Conservation (phyloP, 1,284 basidiomycete species). For the Irpex sp. region DNA sequence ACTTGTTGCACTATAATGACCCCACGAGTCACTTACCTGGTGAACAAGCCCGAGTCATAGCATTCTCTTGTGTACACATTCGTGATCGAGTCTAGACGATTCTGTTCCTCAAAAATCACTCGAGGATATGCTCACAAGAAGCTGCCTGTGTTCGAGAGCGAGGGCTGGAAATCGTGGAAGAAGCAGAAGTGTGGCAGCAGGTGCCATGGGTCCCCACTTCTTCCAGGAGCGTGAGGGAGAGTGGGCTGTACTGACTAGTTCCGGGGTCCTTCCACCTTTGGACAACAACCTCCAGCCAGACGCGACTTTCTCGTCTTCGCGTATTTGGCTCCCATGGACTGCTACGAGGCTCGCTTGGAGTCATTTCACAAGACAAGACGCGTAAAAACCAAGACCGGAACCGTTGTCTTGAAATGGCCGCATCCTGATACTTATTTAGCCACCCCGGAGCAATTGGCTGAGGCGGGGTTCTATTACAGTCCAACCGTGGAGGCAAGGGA, state of each 20-base stretch:
- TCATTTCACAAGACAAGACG: slow-evolving; percentile 52
- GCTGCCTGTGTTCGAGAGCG: too few species aligned
- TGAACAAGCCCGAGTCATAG: too few species aligned
- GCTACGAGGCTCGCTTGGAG: slow-evolving; percentile 47
- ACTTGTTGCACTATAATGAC: too few species aligned
- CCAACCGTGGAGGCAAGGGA: slow-evolving; percentile 59
- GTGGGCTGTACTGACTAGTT: background rate
- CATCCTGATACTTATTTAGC: slow-evolving; percentile 56
- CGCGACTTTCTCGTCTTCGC: background rate
- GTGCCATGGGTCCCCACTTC: background rate
- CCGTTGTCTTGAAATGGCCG: slow-evolving; percentile 54
- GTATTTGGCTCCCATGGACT: slow-evolving; percentile 39
- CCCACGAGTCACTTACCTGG: too few species aligned
- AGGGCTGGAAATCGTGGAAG: too few species aligned
- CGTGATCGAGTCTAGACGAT: too few species aligned
- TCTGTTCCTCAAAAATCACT: too few species aligned
- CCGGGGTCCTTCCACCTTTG: background rate
- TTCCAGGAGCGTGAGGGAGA: too few species aligned
- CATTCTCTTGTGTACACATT: too few species aligned
- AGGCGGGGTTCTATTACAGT: slow-evolving; percentile 78
- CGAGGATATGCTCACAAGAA: too few species aligned
- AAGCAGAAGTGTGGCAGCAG: background rate
- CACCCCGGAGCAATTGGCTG: slow-evolving; percentile 64
- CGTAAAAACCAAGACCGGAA: slow-evolving; percentile 34
- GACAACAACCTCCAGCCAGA: background rate